Evolutionary conservation across 495 filamentous ascomycete species (phyloP).

Genomic region (Lasiosphaeria miniovina): DNA sequence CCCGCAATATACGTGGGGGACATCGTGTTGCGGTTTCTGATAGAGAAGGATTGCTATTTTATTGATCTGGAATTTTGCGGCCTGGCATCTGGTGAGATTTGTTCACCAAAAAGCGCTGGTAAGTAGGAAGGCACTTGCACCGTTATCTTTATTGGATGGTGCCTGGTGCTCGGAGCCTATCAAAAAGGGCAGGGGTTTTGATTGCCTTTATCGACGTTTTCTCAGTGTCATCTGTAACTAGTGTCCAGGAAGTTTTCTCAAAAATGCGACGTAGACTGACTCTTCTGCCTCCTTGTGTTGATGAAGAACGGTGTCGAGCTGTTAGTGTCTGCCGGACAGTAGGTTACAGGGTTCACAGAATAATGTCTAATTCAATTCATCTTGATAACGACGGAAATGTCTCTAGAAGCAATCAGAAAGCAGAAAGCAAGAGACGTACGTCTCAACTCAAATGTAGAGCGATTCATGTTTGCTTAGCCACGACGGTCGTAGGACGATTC

Average conservation of each 20-base stretch:
- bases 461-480: no score
- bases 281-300: not conserved
- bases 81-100: slow-evolving; percentile 29
- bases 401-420: no score
- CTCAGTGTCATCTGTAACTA: slow-evolving; percentile 31
- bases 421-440: no score
- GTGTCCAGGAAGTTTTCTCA: slow-evolving; percentile 26
- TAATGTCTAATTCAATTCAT: no score
- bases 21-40: slow-evolving; percentile 26
- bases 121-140: slow-evolving; percentile 24
- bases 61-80: slow-evolving; percentile 20
- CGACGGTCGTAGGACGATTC: no score
- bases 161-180: slow-evolving; percentile 27
- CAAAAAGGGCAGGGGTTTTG: slow-evolving; percentile 29
- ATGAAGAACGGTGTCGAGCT: not conserved
- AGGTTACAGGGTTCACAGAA: no score
- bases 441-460: no score
- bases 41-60: slow-evolving; percentile 25
- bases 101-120: slow-evolving; percentile 30
- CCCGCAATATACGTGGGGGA: slow-evolving; percentile 21
- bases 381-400: no score
- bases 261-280: slow-evolving; percentile 39
- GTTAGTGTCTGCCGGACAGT: no score
- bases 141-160: slow-evolving; percentile 30
- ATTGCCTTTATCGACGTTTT: slow-evolving; percentile 18